phyloP scores from a whole-genome alignment of 495 filamentous ascomycete genomes.

The Xylaria longipes region DNA sequence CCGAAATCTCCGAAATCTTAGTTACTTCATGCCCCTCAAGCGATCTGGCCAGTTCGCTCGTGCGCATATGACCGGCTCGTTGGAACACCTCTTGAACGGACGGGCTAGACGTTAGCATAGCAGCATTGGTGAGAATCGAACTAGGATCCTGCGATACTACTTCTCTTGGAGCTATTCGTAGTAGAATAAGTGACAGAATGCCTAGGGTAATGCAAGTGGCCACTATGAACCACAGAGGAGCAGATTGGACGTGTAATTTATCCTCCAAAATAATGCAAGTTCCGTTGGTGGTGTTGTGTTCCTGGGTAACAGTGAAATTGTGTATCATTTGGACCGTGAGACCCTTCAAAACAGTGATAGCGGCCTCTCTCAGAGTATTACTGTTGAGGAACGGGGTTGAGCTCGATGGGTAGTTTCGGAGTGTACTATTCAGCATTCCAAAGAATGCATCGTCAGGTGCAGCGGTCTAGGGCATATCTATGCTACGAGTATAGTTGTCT shows the following conservation, averaged over 20 bases:
- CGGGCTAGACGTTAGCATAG: neutral
- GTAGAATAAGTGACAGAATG: neutral
- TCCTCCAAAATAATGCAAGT: neutral
- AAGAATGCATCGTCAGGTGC: no score
- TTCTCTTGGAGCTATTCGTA: neutral
- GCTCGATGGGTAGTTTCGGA: neutral
- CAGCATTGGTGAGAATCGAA: neutral
- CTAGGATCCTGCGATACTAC: neutral
- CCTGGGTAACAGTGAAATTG: neutral
- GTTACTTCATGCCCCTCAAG: neutral
- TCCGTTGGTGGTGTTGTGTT: neutral
- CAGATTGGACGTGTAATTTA: neutral
- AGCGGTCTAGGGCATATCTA: no score
- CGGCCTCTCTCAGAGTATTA: neutral
- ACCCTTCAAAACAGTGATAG: no score
- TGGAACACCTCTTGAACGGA: neutral
- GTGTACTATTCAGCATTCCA: no score
- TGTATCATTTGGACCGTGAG: no score
- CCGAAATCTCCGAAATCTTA: no score
- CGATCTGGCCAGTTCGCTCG: neutral
- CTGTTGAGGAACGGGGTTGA: slow-evolving; percentile 2
- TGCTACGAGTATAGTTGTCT: neutral
- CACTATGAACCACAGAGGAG: slow-evolving; percentile 1
- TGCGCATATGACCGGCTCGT: neutral
- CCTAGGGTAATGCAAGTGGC: neutral